Evolutionary conservation across 805 yeast species (phyloP), one percentile per base, ranked within the genome.

Genomic region (Aciculoconidium aculeatum): DNA sequence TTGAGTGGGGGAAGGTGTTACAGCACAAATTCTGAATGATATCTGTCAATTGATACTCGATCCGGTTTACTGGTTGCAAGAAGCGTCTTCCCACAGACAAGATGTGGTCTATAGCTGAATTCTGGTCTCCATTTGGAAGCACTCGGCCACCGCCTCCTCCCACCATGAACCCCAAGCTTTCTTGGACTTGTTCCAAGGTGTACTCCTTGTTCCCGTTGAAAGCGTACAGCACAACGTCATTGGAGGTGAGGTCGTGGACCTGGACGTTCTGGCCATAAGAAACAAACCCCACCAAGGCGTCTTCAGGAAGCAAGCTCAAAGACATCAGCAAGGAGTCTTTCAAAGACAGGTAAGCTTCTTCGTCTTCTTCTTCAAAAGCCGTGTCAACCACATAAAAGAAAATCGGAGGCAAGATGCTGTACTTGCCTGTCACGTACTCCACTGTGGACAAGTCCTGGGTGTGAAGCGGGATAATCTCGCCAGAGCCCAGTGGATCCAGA

Each of bases 151-250:
- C 34, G 41, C 32, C 22, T 2, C 46, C 53, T 3, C 43, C 35
- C 1, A 69, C 45, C 15, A 64, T 34, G 19, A 75, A 49, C 0
- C 78, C 77, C 28, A 77, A 51, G 6, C 57, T 50, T 26, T 57
- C 48, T 31, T 65, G 67, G 7, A 78, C 45, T 26, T 72, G 67
- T 18, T 66, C 75, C 11, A 57, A 45, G 0, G 68, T 51, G 40
- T 77, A 75, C 7, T 55, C 56, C 41, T 73, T 76, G 3, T 52
- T 41, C 13, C 86, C 86, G 45, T 76, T 77, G 54, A 77, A 78
- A 7, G 65, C 51, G 37, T 55, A 63, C 20, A 25, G 20, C 12
- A 25, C 32, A 7, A 30, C 27, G 14, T 35, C 40, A 14, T 56
- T 48, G 21, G 58, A 42, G 3, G 59, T 53, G 12, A 76, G 48